These are phyloP conservation scores for Xylaria sp. DNA, from an alignment of 2,329 filamentous ascomycete species.

Conservation along the genomic window DNA sequence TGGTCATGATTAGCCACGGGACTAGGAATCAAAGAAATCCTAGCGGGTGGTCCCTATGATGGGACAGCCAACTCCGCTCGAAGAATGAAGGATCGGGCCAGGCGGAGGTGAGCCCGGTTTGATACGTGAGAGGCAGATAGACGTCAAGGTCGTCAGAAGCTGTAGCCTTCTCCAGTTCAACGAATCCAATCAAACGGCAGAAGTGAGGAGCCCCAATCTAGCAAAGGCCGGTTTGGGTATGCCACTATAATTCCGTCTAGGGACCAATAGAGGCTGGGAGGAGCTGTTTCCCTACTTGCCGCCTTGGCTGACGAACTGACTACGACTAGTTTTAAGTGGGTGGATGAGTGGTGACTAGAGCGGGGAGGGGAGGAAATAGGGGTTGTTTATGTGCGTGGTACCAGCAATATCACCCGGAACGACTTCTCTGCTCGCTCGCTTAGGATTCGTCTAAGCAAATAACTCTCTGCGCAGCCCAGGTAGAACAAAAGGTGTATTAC, in stretches of 20 bases:
- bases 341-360: slow-evolving; percentile 15
- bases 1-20: slow-evolving; percentile 6
- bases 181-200: slow-evolving; percentile 1
- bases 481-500: slow-evolving; percentile 10
- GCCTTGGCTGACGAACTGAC: slow-evolving; percentile 8
- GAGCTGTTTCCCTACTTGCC: slow-evolving; percentile 11
- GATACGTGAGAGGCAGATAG: slow-evolving; percentile 16
- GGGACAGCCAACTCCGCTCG: slow-evolving; percentile 9
- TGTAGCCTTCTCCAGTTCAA: slow-evolving; percentile 25
- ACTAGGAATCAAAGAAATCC: neutral
- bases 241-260: slow-evolving; percentile 24
- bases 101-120: slow-evolving; percentile 36
- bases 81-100: slow-evolving; percentile 4
- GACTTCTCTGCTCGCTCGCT: neutral
- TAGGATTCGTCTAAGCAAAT: slow-evolving; percentile 8
- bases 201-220: slow-evolving; percentile 12
- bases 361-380: slow-evolving; percentile 9
- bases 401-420: neutral
- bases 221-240: slow-evolving; percentile 15
- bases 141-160: slow-evolving; percentile 18
- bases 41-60: slow-evolving; percentile 8
- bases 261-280: slow-evolving; percentile 14
- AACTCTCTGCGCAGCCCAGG: slow-evolving; percentile 17
- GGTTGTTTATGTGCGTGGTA: neutral
- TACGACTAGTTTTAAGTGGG: slow-evolving; percentile 2